Conservation (phyloP, 2,329 filamentous ascomycete species). For the Diaporthe helianthi region DNA sequence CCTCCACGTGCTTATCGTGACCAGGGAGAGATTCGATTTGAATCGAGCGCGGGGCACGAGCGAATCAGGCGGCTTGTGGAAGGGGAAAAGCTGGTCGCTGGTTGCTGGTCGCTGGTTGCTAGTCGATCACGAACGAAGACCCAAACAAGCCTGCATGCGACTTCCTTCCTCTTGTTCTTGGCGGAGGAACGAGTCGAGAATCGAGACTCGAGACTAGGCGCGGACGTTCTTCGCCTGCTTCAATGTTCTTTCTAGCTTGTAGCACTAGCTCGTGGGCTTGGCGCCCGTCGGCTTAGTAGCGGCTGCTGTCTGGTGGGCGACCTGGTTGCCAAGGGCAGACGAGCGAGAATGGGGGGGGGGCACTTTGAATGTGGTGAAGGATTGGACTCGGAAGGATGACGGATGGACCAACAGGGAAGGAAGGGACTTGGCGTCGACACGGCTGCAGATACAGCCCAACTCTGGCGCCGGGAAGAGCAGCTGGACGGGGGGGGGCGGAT, state of each 20-base stretch:
- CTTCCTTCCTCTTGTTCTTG: conserved; percentile 3
- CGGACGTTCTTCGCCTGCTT: conserved; percentile 13
- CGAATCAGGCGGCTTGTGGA: neutral
- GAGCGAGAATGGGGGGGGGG: neutral
- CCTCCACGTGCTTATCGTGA: conserved; percentile 24
- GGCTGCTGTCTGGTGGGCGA: conserved; percentile 1
- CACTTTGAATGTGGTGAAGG: neutral
- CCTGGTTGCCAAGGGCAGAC: neutral
- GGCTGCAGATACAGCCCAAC: conserved; percentile 21
- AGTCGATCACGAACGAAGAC: neutral
- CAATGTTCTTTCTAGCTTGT: conserved; percentile 1
- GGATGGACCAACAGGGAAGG: conserved; percentile 13
- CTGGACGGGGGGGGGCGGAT: neutral
- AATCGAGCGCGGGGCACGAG: conserved; percentile 7
- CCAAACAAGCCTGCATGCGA: neutral
- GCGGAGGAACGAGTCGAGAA: conserved; percentile 18
- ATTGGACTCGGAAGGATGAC: conserved; percentile 23
- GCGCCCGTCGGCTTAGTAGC: neutral
- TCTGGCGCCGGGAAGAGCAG: neutral
- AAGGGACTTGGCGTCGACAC: conserved; percentile 1
- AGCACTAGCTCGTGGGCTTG: neutral
- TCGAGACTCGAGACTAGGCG: conserved; percentile 20
- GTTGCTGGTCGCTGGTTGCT: neutral
- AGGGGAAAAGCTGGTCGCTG: neutral
- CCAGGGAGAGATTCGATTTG: neutral